Evolutionary conservation across 306 rosid species (phyloP).

Genomic region (Castanea sativa): DNA sequence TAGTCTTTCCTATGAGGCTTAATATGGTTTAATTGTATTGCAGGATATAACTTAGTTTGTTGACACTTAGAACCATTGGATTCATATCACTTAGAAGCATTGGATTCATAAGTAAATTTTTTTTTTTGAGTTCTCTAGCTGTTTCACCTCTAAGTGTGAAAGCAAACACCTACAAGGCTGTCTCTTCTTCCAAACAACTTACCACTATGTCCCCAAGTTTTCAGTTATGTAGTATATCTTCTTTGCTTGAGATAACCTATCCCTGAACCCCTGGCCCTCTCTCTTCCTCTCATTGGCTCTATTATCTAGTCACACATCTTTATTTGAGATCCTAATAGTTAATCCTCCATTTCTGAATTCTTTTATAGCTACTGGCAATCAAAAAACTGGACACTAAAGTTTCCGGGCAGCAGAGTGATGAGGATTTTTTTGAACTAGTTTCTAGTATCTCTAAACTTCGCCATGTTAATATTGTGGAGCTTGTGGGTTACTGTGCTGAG

Average conservation of each 20-base stretch:
- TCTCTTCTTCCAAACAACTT: neutral
- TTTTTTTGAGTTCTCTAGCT: neutral
- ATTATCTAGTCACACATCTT: neutral
- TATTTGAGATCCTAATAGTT: conserved; percentile 2
- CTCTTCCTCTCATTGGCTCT: neutral
- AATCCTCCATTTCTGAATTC: neutral
- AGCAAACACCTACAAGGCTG: neutral
- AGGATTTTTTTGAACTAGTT: conserved; percentile 60
- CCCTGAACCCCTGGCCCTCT: neutral
- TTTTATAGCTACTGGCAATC: conserved; percentile 63
- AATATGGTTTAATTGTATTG: neutral
- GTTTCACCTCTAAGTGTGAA: neutral
- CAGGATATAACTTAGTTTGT: conserved; percentile 14
- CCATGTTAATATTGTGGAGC: conserved; percentile 61
- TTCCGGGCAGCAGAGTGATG: conserved; percentile 48
- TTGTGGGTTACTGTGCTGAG: conserved; percentile 80
- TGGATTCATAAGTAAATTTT: neutral
- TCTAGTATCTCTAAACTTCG: conserved; percentile 50
- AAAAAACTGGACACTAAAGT: conserved; percentile 61
- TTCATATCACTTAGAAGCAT: neutral
- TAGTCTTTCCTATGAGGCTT: neutral
- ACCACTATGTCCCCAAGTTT: neutral
- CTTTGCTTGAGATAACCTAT: conserved; percentile 2
- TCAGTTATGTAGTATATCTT: neutral
- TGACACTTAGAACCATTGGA: conserved; percentile 16